These are phyloP conservation scores for Globisporangium abappressorium DNA, from an alignment of 352 stramenopile species.

Conservation along the genomic window DNA sequence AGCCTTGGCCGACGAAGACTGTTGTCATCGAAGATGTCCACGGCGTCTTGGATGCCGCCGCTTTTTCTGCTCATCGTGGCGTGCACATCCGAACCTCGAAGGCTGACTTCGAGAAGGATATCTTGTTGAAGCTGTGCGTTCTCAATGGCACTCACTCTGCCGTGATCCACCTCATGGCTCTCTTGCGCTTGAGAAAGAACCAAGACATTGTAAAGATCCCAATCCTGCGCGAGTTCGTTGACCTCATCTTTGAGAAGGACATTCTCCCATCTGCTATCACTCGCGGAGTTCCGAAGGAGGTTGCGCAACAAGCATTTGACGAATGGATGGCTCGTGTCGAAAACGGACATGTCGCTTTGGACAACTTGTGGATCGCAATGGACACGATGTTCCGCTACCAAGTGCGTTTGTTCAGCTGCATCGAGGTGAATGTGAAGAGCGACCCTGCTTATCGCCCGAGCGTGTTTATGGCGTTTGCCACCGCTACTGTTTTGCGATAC, in stretches of 20 bases:
- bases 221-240: conserved; percentile 60
- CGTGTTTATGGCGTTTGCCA: conserved; percentile 48
- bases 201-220: conserved; percentile 26
- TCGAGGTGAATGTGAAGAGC: conserved; percentile 22
- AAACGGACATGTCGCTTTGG: conserved; percentile 87
- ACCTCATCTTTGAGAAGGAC: conserved; percentile 75
- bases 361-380: conserved; percentile 92
- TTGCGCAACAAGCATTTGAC: conserved; percentile 38
- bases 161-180: conserved; percentile 78
- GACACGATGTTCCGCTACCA: conserved; percentile 65
- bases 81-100: conserved; percentile 40
- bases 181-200: conserved; percentile 40
- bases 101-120: conserved; percentile 65
- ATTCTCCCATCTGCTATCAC: conserved; percentile 52
- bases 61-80: conserved; percentile 28
- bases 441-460: conserved; percentile 28
- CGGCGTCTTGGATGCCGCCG: conserved; percentile 26
- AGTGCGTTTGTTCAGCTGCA: conserved; percentile 39
- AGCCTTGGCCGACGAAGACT: conserved; percentile 58
- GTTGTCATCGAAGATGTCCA: conserved; percentile 67
- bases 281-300: conserved; percentile 27
- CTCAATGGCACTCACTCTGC: conserved; percentile 91
- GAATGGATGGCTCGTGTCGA: conserved; percentile 86
- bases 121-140: conserved; percentile 88
- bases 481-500: conserved; percentile 42